Evolutionary conservation across 2,329 filamentous ascomycete species (phyloP).

Genomic region (Teratosphaeria pseudoeucalypti): DNA sequence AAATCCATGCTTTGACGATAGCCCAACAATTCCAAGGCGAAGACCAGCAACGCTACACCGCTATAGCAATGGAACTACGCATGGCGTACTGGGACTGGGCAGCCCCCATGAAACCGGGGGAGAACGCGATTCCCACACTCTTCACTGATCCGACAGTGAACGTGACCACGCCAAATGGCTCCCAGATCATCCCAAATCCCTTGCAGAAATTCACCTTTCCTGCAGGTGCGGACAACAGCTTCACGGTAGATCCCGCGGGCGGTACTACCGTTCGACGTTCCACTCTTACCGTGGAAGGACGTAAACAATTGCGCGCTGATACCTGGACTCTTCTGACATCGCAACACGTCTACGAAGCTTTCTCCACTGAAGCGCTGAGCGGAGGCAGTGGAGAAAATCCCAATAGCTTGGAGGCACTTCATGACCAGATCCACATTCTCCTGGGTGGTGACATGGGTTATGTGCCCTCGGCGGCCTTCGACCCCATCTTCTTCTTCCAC

Average conservation of each 20-base stretch:
- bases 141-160: not conserved
- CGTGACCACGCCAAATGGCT: not conserved
- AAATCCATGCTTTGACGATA: not conserved
- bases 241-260: not conserved
- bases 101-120: not conserved
- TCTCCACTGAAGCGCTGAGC: not conserved
- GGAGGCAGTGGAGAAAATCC: not conserved
- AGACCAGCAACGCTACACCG: not conserved
- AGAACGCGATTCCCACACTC: not conserved
- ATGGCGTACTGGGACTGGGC: slow-evolving; percentile 1
- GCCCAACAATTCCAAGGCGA: not conserved
- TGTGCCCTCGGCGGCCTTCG: not conserved
- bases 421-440: not conserved
- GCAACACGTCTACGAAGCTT: not conserved
- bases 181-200: not conserved
- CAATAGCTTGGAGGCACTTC: not conserved
- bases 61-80: not conserved
- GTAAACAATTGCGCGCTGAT: not conserved
- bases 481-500: not conserved
- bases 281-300: not conserved
- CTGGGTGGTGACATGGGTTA: not conserved
- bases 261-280: not conserved
- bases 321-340: not conserved
- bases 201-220: not conserved
- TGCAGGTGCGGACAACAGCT: not conserved